Base-by-base conservation (phyloP, 208 protist genomes). In the Leishmania amazonensis region DNA sequence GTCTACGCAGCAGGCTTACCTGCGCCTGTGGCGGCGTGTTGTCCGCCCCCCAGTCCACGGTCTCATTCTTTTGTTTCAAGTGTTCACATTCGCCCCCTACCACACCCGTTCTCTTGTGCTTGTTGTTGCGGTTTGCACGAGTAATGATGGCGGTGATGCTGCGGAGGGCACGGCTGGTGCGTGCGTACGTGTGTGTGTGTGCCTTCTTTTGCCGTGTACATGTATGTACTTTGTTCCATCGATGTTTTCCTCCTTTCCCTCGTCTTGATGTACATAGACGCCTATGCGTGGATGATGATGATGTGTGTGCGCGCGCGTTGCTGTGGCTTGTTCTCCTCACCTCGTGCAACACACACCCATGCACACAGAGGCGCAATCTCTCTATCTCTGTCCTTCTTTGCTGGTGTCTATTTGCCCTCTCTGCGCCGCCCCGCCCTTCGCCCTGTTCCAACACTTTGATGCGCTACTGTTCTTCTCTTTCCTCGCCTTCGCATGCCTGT, bases 231-330 rank as follows among this genome's bases (percentile, higher is more conserved):
- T 74, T 74, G 49, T 0, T n/a, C 31, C 77, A 5, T 54, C 5
- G 45, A 11, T 35, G 45, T 31, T 54, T 54, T 17, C 28, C 47
- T 54, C 45, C 13, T 31, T 54, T 19, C 70, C 45, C 19, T 54
- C 42, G 9, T 54, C 24, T 74, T 53, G 42, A 74, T 74, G 70
- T 74, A 74, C 70, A 74, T 74, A 74, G 45, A 38, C 28, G 15
- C 70, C 70, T 74, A 53, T 6, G 19, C 24, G 45, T 74, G 70
- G 24, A 31, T 72, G 35, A 35, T n/a, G 24, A n/a, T 45, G 4
- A 35, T 47, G 38, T 24, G 62, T 71, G 38, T 42, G 65, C 38
- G 28, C 38, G 42, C 9, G 45, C 45, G 24, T 21, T 6, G 8
- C 45, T 53, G 45, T 54, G 15, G 45, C 45, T 74, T 19, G 28